A percentile compares a stretch with the other conserved stretches of the same genome.
Evolutionary conservation across 148 eudicot species (phyloP).

Genomic region (Rhododendron henanense): DNA sequence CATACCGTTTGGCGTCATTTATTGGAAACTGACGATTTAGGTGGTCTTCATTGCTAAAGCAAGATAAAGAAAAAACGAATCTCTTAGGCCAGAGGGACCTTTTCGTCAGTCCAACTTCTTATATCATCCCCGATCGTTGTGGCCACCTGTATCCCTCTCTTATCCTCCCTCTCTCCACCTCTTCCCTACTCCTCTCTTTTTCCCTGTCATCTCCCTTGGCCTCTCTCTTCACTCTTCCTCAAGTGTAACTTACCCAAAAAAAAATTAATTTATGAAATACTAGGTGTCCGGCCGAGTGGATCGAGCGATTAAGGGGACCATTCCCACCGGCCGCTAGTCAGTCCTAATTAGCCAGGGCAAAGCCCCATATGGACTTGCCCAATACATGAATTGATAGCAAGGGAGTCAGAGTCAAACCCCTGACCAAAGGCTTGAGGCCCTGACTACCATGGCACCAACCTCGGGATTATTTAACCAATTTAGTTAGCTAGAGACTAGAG

Average conservation of each 20-base stretch:
- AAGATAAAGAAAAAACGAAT: not conserved
- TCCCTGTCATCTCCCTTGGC: not conserved
- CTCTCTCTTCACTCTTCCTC: not conserved
- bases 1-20: not conserved
- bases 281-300: not conserved
- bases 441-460: not conserved
- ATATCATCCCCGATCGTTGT: not conserved
- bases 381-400: not conserved
- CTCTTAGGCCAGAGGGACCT: not conserved
- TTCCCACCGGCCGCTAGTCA: not conserved
- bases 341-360: not conserved
- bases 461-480: not conserved
- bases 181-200: not conserved
- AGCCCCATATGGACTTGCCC: not conserved
- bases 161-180: not conserved
- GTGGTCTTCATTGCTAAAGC: not conserved
- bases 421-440: not conserved
- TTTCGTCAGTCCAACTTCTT: not conserved
- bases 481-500: not conserved
- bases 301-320: not conserved
- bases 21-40: not conserved
- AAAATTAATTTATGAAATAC: not conserved
- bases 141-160: not conserved
- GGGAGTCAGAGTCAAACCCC: not conserved
- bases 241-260: not conserved